These are phyloP conservation scores for Apiospora arundinis DNA, from an alignment of 2,329 filamentous ascomycete species.

Conservation along the genomic window DNA sequence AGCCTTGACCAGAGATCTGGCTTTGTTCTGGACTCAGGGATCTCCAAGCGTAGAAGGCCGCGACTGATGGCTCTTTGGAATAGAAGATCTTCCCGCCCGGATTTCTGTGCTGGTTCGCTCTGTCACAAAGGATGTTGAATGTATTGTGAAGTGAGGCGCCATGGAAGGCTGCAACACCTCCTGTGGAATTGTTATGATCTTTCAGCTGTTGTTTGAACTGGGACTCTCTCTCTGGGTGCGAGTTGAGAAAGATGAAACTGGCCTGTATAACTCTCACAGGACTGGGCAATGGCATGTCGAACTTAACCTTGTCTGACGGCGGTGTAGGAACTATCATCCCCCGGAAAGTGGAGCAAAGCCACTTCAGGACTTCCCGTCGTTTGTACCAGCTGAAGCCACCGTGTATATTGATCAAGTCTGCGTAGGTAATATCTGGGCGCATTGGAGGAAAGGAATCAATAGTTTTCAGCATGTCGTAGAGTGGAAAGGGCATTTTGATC, in stretches of 20 bases:
- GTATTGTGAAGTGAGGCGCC: neutral
- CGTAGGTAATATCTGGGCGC: neutral
- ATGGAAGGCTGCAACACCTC: neutral
- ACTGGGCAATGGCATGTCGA: neutral
- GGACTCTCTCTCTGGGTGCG: neutral
- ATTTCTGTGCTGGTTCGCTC: neutral
- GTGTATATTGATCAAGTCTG: neutral
- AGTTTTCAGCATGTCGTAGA: neutral
- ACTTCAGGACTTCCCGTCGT: neutral
- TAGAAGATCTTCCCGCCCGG: neutral
- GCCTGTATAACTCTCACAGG: too few relatives aligned
- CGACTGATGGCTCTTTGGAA: neutral
- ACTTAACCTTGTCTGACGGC: neutral
- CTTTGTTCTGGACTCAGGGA: neutral
- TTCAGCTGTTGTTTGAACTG: neutral
- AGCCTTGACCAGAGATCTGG: neutral
- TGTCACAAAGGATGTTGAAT: neutral
- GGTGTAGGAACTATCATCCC: neutral
- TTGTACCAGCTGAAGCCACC: neutral
- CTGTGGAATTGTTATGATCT: rapidly evolving
- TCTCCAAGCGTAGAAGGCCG: neutral
- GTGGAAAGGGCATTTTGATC: neutral
- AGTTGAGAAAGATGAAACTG: neutral
- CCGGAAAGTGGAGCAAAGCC: neutral
- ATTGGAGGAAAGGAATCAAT: neutral